Evolutionary conservation across 768 basidiomycete species (phyloP), one percentile per base, ranked within the genome.

Genomic region (Rhodotorula toruloides): DNA sequence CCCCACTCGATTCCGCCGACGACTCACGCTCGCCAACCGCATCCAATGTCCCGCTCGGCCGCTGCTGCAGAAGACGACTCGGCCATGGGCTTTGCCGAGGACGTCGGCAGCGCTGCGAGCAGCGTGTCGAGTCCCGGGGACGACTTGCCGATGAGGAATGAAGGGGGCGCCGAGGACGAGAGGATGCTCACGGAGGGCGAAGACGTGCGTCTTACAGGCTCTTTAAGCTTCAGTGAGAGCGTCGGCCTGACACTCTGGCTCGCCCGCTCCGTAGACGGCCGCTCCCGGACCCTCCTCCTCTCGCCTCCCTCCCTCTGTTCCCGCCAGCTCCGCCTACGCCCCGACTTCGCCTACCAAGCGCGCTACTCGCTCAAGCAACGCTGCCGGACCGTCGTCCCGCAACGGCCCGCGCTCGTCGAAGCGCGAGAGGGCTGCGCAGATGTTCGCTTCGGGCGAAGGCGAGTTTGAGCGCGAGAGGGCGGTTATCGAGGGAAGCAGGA

Each of bases 11-110:
- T 36, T 3, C 10, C 58, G 6, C 5, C 9, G 27, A 27, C 44
- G 0, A n/a, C 37, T 39, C 12, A 17, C 29, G 29, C 36, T 14
- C 12, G 27, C 29, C 4, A 27, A 1, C 29, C 39, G 39, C 48
- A 22, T 13, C 29, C 17, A 27, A 32, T 39, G 62, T 40, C 46
- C 16, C 44, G 25, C 49, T 22, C 54, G 19, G 37, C 46, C 43
- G 59, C 49, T 14, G 25, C n/a, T 22, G 39, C 13, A 25, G 53
- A 34, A 17, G 40, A 48, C 22, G 44, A 31, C 43, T 22, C 36
- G 25, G 17, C 21, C 16, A 57, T 57, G 55, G 54, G 54, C 29
- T 54, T 42, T 16, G 54, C 54, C 25, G 55, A 56, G 5, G 36
- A 2, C 36, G 52, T 10, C 31, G 42, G 43, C 43, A 31, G 42